Evolutionary conservation across 164 flowering plant genomes (phyloP).

Genomic region (Chloranthus sessilifolius): DNA sequence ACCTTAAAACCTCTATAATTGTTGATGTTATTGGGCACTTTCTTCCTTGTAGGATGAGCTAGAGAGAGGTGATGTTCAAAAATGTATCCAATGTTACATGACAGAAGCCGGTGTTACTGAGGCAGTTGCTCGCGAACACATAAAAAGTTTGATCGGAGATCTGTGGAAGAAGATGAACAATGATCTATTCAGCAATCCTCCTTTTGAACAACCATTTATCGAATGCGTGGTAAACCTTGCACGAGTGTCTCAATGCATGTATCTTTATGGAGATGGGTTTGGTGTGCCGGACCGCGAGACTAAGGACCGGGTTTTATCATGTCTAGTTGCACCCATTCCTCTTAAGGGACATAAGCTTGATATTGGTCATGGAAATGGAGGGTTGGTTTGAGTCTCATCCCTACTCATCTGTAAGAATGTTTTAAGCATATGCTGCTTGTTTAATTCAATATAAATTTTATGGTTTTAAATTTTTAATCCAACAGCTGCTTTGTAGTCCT

Average conservation of each 20-base stretch:
- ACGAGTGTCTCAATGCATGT: slow-evolving; percentile 5
- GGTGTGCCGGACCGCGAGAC: slow-evolving; percentile 1
- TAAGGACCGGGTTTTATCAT: background rate
- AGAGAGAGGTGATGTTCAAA: slow-evolving; percentile 17
- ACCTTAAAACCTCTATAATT: too few species aligned
- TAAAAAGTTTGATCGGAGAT: slow-evolving; percentile 2
- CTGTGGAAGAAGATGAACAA: slow-evolving; percentile 20
- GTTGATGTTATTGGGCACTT: background rate
- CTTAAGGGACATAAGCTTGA: too few species aligned
- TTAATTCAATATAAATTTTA: too few species aligned
- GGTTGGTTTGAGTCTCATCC: too few species aligned
- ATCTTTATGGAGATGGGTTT: slow-evolving; percentile 15
- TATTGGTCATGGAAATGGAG: too few species aligned
- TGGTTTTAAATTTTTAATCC: too few species aligned
- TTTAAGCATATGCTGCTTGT: too few species aligned
- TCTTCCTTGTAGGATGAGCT: slow-evolving; percentile 10
- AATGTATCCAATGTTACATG: slow-evolving; percentile 17
- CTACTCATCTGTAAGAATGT: too few species aligned
- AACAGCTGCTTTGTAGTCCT: too few species aligned
- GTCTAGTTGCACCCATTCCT: background rate
- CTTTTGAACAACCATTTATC: slow-evolving; percentile 4
- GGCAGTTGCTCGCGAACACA: slow-evolving; percentile 10
- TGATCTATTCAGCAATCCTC: background rate
- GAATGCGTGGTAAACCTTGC: slow-evolving; percentile 8
- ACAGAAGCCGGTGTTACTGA: slow-evolving; percentile 9